Base-by-base conservation (phyloP, 208 protist species). In the Wallacemonas rigidus region DNA sequence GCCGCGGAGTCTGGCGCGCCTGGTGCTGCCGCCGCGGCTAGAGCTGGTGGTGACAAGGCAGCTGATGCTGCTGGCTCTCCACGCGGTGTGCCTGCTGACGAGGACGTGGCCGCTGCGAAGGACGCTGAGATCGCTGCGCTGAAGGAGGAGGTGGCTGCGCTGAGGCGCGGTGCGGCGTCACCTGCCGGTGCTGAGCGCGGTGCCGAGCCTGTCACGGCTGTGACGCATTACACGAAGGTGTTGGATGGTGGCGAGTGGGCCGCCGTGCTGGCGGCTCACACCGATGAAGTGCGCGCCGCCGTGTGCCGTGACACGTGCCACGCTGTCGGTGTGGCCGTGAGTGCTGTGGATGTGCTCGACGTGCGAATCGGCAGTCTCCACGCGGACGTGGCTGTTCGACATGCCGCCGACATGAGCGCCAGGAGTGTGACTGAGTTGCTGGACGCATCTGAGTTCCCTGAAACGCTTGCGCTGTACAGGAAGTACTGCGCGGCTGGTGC, bases 51-150 rank as follows among this genome's bases (percentile, higher is more conserved):
- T 26, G 26, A 26, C 26, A 15, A 53, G 48, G 48, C 15, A 15
- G 48, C 48, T 15, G 48, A 9, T 58, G 54, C 54, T 7, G 17
- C 15, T 35, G 15, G 54, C 54, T 11, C 15, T 58, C 15, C 54
- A 0, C 54, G 7, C 15, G 6, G 15, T 58, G 54, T 17, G 35
- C 54, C 11, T 14, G 6, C 26, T 62, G 56, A 12, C 15, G 72
- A 56, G 2, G 72, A 47, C 44, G 51, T 57, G 70, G 61, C 41
- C 35, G 53, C 67, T 11, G 74, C 58, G 43, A 55, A 60, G 51
- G 64, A 65, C 36, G 62, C 71, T 15, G 60, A 48, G 55, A 41
- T 76, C 15, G 44, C 53, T 2, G 71, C 56, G 43, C 64, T 75
- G 71, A 60, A 51, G 36, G 62, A 61, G 55, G 26, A 76, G 54